Base-by-base conservation (phyloP, 1,284 basidiomycete genomes). In the Sporisorium graminicola region DNA sequence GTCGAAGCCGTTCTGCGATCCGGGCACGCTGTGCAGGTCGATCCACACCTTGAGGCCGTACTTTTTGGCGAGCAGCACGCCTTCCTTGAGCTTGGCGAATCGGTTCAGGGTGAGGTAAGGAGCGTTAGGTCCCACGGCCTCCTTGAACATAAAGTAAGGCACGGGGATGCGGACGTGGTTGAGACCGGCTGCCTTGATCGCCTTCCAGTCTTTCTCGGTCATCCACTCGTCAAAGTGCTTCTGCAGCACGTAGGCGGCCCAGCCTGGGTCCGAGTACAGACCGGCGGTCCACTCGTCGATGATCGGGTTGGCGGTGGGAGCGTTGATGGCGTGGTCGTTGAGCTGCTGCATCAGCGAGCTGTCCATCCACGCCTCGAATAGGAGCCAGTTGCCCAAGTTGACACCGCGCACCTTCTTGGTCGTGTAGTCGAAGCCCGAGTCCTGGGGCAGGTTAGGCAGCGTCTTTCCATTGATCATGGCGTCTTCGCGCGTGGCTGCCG, bases 231-330 rank as follows among this genome's bases (percentile, higher is more conserved):
- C 87, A 92, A 93, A 95, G 84, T 95, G 94, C 50, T 70, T 65
- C 54, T 77, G 68, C 52, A 81, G 54, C 24, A 77, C 74, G 57
- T 65, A 58, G 13, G 65, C 73, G 18, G 82, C 80, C 74, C 74
- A 76, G 26, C 61, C 65, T 33, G 66, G 58, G 74, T 88, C 82
- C 80, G 89, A 86, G 77, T 89, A 89, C 80, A 91, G 88, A 58
- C 91, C 89, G 78, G 93, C 95, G 0, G 94, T 96, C 88, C 90
- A 97, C 86, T 97, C 93, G 85, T 95, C 94, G 65, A 94, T 75
- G 37, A 85, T 80, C 10, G 71, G 69, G 66, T 78, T 77, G 24
- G 72, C 53, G 33, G 54, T 72, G 31, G 78, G 78, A 0, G 78
- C 77, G 57, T 82, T 82, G 70, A 78, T 71, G 51, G 74, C 81